These are phyloP conservation scores for Mimosa pudica DNA, from an alignment of 306 rosid species.

Conservation along the genomic window DNA sequence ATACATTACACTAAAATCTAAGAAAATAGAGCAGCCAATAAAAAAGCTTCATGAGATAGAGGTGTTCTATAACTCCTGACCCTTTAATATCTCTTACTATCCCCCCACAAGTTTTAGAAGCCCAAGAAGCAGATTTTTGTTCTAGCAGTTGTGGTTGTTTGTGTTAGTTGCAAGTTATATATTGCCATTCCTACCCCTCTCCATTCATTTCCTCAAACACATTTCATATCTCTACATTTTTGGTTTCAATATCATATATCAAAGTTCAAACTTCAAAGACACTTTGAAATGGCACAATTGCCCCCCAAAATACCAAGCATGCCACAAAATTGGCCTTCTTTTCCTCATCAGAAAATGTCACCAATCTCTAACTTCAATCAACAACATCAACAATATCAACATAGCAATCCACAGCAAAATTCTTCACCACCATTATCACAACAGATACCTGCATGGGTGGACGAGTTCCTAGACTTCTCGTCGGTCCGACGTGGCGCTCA, in stretches of 20 bases:
- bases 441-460: slow-evolving; percentile 55
- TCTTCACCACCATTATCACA: slow-evolving; percentile 22
- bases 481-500: slow-evolving; percentile 69
- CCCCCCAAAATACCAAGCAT: slow-evolving; percentile 91
- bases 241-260: no score
- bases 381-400: neutral
- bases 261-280: neutral
- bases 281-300: slow-evolving; percentile 76
- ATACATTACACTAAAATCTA: slow-evolving; percentile 33
- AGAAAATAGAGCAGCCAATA: neutral
- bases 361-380: slow-evolving; percentile 44
- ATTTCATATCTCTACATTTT: neutral
- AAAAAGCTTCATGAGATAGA: slow-evolving; percentile 20
- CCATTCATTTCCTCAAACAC: slow-evolving; percentile 28
- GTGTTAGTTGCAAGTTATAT: slow-evolving; percentile 24
- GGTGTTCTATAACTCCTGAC: slow-evolving; percentile 23
- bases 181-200: slow-evolving; percentile 21
- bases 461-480: slow-evolving; percentile 90
- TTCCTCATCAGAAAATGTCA: slow-evolving; percentile 46
- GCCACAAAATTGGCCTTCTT: slow-evolving; percentile 74
- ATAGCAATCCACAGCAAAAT: neutral
- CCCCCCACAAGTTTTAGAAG: slow-evolving; percentile 24
- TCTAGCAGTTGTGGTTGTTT: slow-evolving; percentile 43
- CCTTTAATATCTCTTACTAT: slow-evolving; percentile 18
- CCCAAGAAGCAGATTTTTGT: slow-evolving; percentile 35